Evolutionary conservation across 352 stramenopile species (phyloP).

Genomic region (Hyaloperonospora arabidopsidis): DNA sequence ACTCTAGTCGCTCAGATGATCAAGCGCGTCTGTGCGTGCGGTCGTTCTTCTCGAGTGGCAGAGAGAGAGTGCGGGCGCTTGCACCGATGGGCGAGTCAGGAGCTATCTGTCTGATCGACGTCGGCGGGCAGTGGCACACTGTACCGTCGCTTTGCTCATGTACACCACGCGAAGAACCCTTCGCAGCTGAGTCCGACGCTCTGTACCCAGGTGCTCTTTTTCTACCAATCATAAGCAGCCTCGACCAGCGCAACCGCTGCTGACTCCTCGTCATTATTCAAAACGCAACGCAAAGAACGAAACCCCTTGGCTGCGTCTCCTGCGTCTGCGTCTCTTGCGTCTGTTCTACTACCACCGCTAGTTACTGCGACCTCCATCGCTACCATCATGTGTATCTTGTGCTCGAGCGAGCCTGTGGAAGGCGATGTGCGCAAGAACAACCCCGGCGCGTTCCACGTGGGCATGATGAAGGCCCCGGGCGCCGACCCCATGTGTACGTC

Average conservation of each 20-base stretch:
- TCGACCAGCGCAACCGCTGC: no score
- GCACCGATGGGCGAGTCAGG: background rate
- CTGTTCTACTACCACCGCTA: no score
- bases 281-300: no score
- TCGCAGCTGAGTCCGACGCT: no score
- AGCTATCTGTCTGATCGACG: background rate
- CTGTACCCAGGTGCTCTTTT: no score
- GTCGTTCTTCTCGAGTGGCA: no score
- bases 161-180: no score
- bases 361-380: no score
- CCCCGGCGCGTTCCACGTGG: conserved; percentile 69
- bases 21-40: no score
- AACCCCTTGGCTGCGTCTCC: background rate
- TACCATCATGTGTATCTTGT: conserved; percentile 52
- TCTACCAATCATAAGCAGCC: no score
- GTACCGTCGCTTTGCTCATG: conserved; percentile 2
- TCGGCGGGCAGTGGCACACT: conserved; percentile 6
- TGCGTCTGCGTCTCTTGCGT: no score
- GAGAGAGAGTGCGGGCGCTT: conserved; percentile 10
- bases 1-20: background rate
- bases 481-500: conserved; percentile 78
- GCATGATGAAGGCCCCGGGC: conserved; percentile 80
- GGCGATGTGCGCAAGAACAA: conserved; percentile 66
- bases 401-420: conserved; percentile 58
- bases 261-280: no score